Percentiles rank a stretch among this genome's conserved stretches.
These are phyloP conservation scores for Ambrosiella xylebori DNA, from an alignment of 2,329 filamentous ascomycete species.

Conservation along the genomic window DNA sequence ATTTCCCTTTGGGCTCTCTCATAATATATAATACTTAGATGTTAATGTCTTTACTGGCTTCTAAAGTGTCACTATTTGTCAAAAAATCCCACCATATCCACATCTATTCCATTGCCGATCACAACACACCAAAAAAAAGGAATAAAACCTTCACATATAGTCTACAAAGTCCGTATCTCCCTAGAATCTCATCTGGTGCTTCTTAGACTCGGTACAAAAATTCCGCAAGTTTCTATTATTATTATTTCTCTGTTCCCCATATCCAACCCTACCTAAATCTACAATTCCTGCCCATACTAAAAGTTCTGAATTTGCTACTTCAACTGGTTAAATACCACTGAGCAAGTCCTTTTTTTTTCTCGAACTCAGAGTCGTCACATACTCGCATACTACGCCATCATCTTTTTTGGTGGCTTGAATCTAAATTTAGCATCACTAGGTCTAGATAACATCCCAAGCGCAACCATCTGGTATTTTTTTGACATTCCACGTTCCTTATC, in stretches of 20 bases:
- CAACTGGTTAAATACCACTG: no score
- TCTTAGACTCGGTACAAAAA: neutral
- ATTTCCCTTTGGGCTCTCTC: no score
- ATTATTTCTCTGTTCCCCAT: neutral
- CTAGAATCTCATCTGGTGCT: neutral
- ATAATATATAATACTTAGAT: no score
- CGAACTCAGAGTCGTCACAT: neutral
- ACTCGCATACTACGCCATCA: neutral
- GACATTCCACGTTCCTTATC: neutral
- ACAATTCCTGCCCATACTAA: no score
- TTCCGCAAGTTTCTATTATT: conserved; percentile 1
- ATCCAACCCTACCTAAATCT: neutral
- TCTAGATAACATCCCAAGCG: neutral
- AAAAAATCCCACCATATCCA: no score
- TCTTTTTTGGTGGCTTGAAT: neutral
- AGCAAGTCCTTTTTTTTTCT: no score
- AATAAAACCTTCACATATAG: no score
- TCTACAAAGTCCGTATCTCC: neutral
- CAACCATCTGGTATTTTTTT: neutral
- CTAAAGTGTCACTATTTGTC: no score
- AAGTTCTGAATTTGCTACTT: no score
- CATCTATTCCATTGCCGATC: no score
- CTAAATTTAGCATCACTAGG: neutral
- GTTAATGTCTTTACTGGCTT: no score
- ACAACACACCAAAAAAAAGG: no score